Evolutionary conservation across 2,329 filamentous ascomycete genomes (phyloP), one percentile per base, ranked within the genome.

Genomic region (Aspergillus awamori): DNA sequence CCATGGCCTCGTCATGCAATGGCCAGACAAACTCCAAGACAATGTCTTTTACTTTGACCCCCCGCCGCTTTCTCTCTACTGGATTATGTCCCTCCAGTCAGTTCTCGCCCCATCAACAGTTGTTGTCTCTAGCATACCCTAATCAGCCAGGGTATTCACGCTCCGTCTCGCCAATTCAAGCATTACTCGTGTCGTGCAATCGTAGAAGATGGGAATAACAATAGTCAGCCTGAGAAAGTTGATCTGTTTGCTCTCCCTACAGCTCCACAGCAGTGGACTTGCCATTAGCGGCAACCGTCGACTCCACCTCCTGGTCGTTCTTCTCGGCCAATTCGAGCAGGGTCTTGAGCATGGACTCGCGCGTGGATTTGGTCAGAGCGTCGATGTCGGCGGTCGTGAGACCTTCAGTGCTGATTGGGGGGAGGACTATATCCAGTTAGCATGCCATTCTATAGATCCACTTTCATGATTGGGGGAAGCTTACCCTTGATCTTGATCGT

Each of bases 351-450:
- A 97, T 96, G 55, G 87, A 77, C 20, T 92, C 89, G 59, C 88
- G 85, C 2, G 89, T 91, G 57, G 83, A 84, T 58, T 83, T 82
- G 54, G 89, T 84, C 48, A 97, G 80, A 61, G 86, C 84, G 67
- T 95, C 90, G 57, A 97, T 91, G 74, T 97, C 92, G 56, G 87
- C 87, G 24, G 89, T 63, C 17, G 86, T 91, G 65, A 96, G 83
- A 57, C 86, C 87, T 65, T 86, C 83, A 10, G 93, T 97, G 53
- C 87, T 82, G 63, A 97, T 93, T 2, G 93, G 91, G 70, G 91
- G 86, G 57, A 97, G 81, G 22, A 97, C 91, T 91, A 64, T 63
- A 58, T 11, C 8, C 15, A 17, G 49, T 64, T 56, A 59, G 24
- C 24, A 26, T 5, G 24, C 24, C 24, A 26, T 26, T 26, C 24